Conservation (phyloP, 371 early-diverging fungal genomes). For the Choanephora cucurbitarum region DNA sequence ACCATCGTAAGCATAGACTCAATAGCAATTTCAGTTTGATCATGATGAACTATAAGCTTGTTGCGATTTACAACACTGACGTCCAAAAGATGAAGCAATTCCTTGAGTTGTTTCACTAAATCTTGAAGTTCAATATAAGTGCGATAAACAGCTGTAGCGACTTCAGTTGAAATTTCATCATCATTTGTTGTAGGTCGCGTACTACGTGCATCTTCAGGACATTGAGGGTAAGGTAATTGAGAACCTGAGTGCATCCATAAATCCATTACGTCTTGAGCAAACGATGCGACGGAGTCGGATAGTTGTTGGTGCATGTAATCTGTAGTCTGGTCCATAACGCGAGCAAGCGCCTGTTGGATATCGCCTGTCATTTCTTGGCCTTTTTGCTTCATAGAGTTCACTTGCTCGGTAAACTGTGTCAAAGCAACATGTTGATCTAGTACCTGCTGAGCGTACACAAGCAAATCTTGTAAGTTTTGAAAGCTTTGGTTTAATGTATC, state of each 20-base stretch:
- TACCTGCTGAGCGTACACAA: conserved; percentile 24
- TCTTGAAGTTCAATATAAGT: conserved; percentile 29
- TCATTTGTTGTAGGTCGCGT: conserved; percentile 33
- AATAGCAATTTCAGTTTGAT: neutral
- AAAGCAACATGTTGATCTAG: conserved; percentile 28
- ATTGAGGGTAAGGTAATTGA: conserved; percentile 31
- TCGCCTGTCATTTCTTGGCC: conserved; percentile 10
- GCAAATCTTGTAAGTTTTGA: conserved; percentile 19
- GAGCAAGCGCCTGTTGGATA: conserved; percentile 18
- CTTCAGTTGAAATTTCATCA: conserved; percentile 31
- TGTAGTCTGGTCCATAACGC: neutral
- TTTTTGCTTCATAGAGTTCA: neutral
- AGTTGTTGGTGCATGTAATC: neutral
- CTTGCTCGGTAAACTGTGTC: conserved; percentile 15
- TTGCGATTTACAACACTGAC: neutral
- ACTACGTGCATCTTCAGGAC: conserved; percentile 33
- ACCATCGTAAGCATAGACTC: neutral
- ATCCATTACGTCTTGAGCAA: conserved; percentile 13
- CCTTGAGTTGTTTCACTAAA: conserved; percentile 18
- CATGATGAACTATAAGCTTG: conserved; percentile 12
- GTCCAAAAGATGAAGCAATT: conserved; percentile 12
- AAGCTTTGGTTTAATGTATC: conserved; percentile 27
- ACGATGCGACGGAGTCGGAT: conserved; percentile 11
- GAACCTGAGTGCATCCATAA: conserved; percentile 28
- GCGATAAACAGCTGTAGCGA: conserved; percentile 21